A percentile compares a stretch with the other conserved stretches of the same genome.
Evolutionary conservation across 352 stramenopile genomes (phyloP).

Genomic region (Phytophthora crassamura): DNA sequence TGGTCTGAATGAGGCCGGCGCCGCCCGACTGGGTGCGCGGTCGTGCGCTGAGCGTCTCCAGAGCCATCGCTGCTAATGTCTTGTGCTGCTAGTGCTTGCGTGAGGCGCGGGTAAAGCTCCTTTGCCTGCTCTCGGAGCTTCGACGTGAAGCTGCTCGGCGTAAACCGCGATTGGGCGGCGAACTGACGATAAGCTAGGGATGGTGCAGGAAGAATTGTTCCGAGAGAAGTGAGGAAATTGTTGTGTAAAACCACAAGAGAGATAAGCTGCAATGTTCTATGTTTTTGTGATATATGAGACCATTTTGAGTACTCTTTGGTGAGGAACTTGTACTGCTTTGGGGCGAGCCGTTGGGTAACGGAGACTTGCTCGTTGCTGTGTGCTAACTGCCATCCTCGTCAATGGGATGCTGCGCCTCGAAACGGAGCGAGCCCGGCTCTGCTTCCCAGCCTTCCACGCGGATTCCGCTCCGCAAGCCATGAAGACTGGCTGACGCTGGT

Average conservation of each 20-base stretch:
- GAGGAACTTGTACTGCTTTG: background rate
- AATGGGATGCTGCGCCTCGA: slow-evolving; percentile 28
- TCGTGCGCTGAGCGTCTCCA: slow-evolving; percentile 29
- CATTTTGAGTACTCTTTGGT: background rate
- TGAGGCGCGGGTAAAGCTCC: slow-evolving; percentile 3
- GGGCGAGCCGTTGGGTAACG: slow-evolving; percentile 25
- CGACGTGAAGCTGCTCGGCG: slow-evolving; percentile 11
- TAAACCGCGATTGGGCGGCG: background rate
- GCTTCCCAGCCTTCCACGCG: slow-evolving; percentile 11
- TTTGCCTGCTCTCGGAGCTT: background rate
- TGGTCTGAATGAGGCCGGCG: slow-evolving; percentile 17
- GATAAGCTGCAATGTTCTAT: background rate
- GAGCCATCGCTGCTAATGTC: slow-evolving; percentile 17
- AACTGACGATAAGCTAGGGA: slow-evolving; percentile 29
- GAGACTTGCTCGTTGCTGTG: background rate
- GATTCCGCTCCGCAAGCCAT: slow-evolving; percentile 9
- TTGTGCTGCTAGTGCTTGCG: slow-evolving; percentile 17
- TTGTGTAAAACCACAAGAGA: background rate
- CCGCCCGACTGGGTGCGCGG: slow-evolving; percentile 26
- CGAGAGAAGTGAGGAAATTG: background rate
- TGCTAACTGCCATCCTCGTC: slow-evolving; percentile 4
- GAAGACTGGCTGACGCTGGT: background rate
- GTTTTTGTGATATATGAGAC: background rate
- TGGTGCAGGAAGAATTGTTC: slow-evolving; percentile 32
- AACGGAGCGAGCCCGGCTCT: slow-evolving; percentile 4